Base-by-base conservation (phyloP, 2,329 filamentous ascomycete species). In the Nannizziopsis arthrosporioides region DNA sequence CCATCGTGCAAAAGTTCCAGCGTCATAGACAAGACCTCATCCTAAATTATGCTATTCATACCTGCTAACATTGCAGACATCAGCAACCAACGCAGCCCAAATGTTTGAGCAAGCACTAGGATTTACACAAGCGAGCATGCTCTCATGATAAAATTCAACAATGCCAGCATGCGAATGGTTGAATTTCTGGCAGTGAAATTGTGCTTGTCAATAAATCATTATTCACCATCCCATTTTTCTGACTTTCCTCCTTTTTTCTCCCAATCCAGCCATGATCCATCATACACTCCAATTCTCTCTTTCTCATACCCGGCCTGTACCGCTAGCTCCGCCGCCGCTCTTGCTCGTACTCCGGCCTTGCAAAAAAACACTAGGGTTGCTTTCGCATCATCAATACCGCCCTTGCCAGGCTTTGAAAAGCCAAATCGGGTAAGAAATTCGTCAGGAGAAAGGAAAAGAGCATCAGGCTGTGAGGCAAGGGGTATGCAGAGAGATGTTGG, bases 381-480 rank as follows among this genome's bases (percentile, higher is more conserved):
- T 10, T 51, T 50, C n/a, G 42, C 45, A 12, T 45, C 47, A 5
- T 47, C 45, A 41, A 15, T 37, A 30, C 66, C 63, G 39, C 77
- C 72, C 51, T 70, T 70, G 2, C 59, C 58, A 0, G 82, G 89
- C 52, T 85, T 84, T 51, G 74, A 68, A 60, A 84, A 94, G 3
- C 87, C 89, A 65, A 87, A 89, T 12, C 82, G 71, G 51, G 87
- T 85, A 61, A 84, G 77, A 61, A 96, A 96, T 54, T 94, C 88
- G 10, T 85, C 83, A 0, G 75, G 72, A 0, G 73, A 63, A 6
- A 95, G 74, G 64, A 88, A 83, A 59, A 93, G 81, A 51, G 82
- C 82, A 64, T 95, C 88, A 1, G 88, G 81, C 37, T 80, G 75
- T 5, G 81, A 82, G 6, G 74, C 77, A 53, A 96, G 74, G 44